Percentiles rank a stretch among this genome's conserved stretches.
These are phyloP conservation scores for Bonia amplexicaulis DNA, from an alignment of 176 grass and related monocot species.

Conservation along the genomic window DNA sequence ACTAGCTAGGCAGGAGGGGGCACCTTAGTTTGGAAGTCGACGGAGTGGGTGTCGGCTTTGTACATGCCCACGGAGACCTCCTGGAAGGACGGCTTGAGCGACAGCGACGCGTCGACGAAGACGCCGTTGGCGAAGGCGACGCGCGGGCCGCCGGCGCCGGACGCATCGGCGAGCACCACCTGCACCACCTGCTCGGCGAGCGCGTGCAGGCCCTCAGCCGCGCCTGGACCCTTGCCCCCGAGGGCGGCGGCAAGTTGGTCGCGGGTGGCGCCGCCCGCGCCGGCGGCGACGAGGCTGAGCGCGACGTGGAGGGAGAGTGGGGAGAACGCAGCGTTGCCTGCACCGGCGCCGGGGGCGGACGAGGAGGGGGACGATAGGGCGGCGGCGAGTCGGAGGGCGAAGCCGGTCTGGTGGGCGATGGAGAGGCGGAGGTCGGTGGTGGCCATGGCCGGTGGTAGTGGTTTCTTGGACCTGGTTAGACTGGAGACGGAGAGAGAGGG, in stretches of 20 bases:
- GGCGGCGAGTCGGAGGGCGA: constrained; percentile 58
- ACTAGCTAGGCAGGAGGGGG: not conserved
- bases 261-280: constrained; percentile 53
- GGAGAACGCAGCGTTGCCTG: constrained; percentile 63
- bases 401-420: constrained; percentile 62
- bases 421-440: constrained; percentile 54
- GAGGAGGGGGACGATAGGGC: constrained; percentile 27
- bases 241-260: constrained; percentile 51
- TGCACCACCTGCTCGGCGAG: constrained; percentile 64
- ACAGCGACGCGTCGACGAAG: constrained; percentile 52
- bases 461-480: not conserved
- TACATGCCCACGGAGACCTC: constrained; percentile 29
- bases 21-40: constrained; percentile 64
- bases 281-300: constrained; percentile 68
- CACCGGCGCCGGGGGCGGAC: not conserved
- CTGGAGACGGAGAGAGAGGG: not conserved
- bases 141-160: constrained; percentile 54
- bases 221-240: not conserved
- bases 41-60: constrained; percentile 45
- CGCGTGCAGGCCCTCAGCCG: constrained; percentile 29
- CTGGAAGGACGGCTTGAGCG: constrained; percentile 47
- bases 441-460: constrained; percentile 26
- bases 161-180: constrained; percentile 68
- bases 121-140: constrained; percentile 51
- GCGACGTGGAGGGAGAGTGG: constrained; percentile 76